Conservation (phyloP, 2,329 filamentous ascomycete species). For the Arachnomyces sp. region DNA sequence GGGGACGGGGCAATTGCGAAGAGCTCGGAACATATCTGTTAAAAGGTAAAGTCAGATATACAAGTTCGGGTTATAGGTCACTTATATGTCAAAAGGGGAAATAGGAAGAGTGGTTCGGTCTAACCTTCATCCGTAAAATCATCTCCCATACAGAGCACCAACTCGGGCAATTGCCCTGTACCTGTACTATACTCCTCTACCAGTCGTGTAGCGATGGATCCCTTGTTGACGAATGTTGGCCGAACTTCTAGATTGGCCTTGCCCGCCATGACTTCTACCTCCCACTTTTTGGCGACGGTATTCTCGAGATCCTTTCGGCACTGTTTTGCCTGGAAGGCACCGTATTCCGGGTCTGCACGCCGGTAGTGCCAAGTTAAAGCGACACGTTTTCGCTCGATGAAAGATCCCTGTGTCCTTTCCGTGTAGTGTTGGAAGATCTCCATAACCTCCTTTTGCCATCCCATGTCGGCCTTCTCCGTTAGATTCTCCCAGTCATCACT, state of each 20-base stretch:
- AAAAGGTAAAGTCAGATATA: conserved; percentile 6
- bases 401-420: conserved; percentile 77
- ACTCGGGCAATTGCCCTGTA: conserved; percentile 59
- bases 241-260: conserved; percentile 96
- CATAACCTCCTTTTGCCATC: conserved; percentile 81
- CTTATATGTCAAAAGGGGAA: background rate
- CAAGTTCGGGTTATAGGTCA: background rate
- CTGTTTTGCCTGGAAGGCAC: conserved; percentile 68
- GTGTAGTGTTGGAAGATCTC: conserved; percentile 82
- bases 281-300: conserved; percentile 69
- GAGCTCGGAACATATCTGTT: conserved; percentile 72
- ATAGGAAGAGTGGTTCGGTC: conserved; percentile 10
- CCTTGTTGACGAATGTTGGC: conserved; percentile 97
- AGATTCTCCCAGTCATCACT: conserved; percentile 78
- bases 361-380: conserved; percentile 97
- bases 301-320: conserved; percentile 75
- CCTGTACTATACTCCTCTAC: conserved; percentile 61
- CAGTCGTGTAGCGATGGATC: conserved; percentile 81
- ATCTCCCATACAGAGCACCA: conserved; percentile 85
- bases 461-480: conserved; percentile 80
- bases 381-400: conserved; percentile 89
- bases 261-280: conserved; percentile 92
- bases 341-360: conserved; percentile 78
- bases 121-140: conserved; percentile 96
- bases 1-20: conserved; percentile 52